Conservation (phyloP, 495 filamentous ascomycete species). For the Aspergillus funiculosus region DNA sequence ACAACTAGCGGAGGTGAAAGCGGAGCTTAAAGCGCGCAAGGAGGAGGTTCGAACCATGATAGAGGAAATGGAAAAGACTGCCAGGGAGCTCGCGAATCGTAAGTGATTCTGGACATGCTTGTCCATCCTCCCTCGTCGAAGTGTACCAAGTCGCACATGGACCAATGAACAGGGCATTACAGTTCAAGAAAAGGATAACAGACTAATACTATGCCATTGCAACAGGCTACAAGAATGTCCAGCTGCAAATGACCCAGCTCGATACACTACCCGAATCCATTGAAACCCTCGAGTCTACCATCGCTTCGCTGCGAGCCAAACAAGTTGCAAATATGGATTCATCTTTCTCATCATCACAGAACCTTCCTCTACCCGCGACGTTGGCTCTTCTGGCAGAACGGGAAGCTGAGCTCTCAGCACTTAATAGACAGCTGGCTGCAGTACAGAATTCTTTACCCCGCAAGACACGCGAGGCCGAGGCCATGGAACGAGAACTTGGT, state of each 20-base stretch:
- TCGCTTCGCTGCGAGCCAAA: slow-evolving; percentile 49
- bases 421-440: slow-evolving; percentile 63
- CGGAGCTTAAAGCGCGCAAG: slow-evolving; percentile 70
- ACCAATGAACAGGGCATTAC: background rate
- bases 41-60: slow-evolving; percentile 70
- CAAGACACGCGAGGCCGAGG: slow-evolving; percentile 66
- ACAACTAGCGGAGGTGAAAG: slow-evolving; percentile 64
- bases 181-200: too few relatives aligned
- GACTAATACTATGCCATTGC: slow-evolving; percentile 6
- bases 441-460: slow-evolving; percentile 60
- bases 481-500: slow-evolving; percentile 62
- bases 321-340: slow-evolving; percentile 35
- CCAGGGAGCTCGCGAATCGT: slow-evolving; percentile 52
- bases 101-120: slow-evolving; percentile 16
- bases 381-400: slow-evolving; percentile 44
- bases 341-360: slow-evolving; percentile 35
- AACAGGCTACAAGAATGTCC: slow-evolving; percentile 57
- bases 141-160: background rate
- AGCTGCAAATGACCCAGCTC: slow-evolving; percentile 54
- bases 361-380: slow-evolving; percentile 37
- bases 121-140: background rate
- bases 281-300: slow-evolving; percentile 52
- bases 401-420: slow-evolving; percentile 54
- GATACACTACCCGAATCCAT: slow-evolving; percentile 57
- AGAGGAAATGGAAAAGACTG: slow-evolving; percentile 61